A percentile compares a stretch with the other conserved stretches of the same genome.
phyloP scores from a whole-genome alignment of 108 stramenopile genomes.

The Conticribra guillardii region DNA sequence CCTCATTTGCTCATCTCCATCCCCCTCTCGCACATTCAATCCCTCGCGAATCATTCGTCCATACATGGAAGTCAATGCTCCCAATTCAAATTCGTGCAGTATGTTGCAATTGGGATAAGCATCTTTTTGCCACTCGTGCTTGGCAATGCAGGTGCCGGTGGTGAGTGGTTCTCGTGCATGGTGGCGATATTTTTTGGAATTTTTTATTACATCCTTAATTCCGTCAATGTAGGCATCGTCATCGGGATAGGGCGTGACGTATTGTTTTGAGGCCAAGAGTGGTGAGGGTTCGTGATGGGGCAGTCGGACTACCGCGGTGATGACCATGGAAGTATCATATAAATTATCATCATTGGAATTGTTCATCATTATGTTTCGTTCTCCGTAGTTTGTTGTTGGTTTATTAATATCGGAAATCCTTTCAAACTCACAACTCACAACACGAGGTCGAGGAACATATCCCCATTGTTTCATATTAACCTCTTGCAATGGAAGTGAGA shows the following conservation, averaged over 20 bases:
- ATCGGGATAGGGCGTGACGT: constrained; percentile 39
- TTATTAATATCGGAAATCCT: not conserved
- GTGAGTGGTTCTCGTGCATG: constrained; percentile 50
- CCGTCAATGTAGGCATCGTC: constrained; percentile 23
- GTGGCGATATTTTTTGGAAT: constrained; percentile 37
- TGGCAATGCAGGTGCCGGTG: constrained; percentile 55
- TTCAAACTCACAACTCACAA: constrained; percentile 16
- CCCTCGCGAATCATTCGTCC: constrained; percentile 25
- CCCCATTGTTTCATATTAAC: constrained; percentile 24
- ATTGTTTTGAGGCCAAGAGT: constrained; percentile 19
- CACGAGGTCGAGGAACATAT: constrained; percentile 8
- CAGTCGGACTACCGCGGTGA: constrained; percentile 7
- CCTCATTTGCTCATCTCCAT: constrained; percentile 41
- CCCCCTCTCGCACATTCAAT: constrained; percentile 27
- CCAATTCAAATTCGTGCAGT: constrained; percentile 70
- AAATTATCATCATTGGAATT: not conserved
- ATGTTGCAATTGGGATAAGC: constrained; percentile 75
- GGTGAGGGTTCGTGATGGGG: constrained; percentile 13
- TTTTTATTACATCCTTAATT: constrained; percentile 11
- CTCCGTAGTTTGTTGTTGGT: constrained; percentile 2
- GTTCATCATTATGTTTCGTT: constrained; percentile 4
- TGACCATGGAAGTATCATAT: not conserved
- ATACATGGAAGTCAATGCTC: constrained; percentile 24
- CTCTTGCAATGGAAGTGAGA: constrained; percentile 8
- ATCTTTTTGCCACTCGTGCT: constrained; percentile 67